Conservation (phyloP, 23 red algal species). For the Gracilaria domingensis region DNA sequence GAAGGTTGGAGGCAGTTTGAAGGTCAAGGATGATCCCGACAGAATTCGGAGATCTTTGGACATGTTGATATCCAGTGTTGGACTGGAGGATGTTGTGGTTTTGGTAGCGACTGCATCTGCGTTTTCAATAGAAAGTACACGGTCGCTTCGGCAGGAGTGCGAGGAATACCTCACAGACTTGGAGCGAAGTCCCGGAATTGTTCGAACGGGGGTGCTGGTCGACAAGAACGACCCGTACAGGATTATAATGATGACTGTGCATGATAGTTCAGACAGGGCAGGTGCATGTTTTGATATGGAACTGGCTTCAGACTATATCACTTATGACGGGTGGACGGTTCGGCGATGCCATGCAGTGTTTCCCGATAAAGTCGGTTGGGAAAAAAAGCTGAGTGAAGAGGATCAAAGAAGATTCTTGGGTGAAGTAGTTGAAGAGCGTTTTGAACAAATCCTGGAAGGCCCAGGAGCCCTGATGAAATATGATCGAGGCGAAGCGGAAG, state of each 20-base stretch:
- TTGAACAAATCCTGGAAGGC: background rate
- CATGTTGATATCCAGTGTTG: conserved; percentile 58
- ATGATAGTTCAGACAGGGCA: conserved; percentile 34
- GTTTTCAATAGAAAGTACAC: conserved; percentile 6
- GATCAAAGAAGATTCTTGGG: conserved; percentile 35
- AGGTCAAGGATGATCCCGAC: conserved; percentile 32
- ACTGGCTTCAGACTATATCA: conserved; percentile 43
- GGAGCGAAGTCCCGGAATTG: conserved; percentile 31
- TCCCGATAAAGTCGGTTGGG: conserved; percentile 75
- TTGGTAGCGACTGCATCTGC: conserved; percentile 63
- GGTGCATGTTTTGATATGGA: conserved; percentile 70
- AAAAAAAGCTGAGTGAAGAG: conserved; percentile 22
- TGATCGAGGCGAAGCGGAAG: background rate
- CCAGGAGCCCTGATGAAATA: conserved; percentile 19
- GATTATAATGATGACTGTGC: conserved; percentile 52
- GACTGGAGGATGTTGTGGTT: conserved; percentile 59
- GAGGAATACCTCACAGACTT: conserved; percentile 47
- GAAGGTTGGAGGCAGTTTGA: background rate
- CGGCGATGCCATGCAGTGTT: conserved; percentile 38
- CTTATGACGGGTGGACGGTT: conserved; percentile 58
- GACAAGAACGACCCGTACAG: conserved; percentile 44
- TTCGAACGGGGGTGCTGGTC: conserved; percentile 54
- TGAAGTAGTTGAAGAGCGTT: background rate
- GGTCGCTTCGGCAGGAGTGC: conserved; percentile 26
- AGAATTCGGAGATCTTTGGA: conserved; percentile 52